A percentile compares a stretch with the other conserved stretches of the same genome.
phyloP scores from a whole-genome alignment of 768 basidiomycete genomes.

The Russula ochroleuca region DNA sequence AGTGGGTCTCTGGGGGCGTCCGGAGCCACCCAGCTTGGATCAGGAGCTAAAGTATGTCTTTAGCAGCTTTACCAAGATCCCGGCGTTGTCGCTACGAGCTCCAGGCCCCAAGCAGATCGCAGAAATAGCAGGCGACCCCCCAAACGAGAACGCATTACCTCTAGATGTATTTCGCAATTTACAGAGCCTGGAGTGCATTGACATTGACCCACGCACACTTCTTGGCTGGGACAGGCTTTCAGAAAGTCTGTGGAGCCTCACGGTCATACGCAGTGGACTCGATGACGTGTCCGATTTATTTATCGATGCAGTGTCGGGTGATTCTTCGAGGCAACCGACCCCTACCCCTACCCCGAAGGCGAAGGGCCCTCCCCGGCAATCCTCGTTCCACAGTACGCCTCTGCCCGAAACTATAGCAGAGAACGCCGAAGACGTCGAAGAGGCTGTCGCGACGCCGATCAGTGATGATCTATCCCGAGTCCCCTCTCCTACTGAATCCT shows the following conservation, averaged over 20 bases:
- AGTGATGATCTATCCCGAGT: slow-evolving; percentile 26
- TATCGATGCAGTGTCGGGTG: slow-evolving; percentile 71
- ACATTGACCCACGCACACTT: slow-evolving; percentile 77
- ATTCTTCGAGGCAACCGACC: slow-evolving; percentile 57
- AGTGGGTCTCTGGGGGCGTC: slow-evolving; percentile 64
- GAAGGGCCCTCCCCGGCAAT: slow-evolving; percentile 39
- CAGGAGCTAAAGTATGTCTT: slow-evolving; percentile 80
- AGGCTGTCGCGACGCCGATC: slow-evolving; percentile 25
- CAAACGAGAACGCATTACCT: slow-evolving; percentile 71
- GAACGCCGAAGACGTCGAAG: slow-evolving; percentile 43
- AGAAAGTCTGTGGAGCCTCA: slow-evolving; percentile 66
- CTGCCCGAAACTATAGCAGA: slow-evolving; percentile 59
- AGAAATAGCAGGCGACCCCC: slow-evolving; percentile 65
- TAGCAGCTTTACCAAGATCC: slow-evolving; percentile 87
- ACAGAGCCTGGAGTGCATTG: slow-evolving; percentile 65
- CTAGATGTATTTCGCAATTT: slow-evolving; percentile 84
- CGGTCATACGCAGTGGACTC: slow-evolving; percentile 72
- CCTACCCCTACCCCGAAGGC: slow-evolving; percentile 45
- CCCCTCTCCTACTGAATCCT: slow-evolving; percentile 27
- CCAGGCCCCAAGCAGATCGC: slow-evolving; percentile 61
- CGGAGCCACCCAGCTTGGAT: slow-evolving; percentile 57
- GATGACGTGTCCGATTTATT: slow-evolving; percentile 79
- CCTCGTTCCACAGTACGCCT: slow-evolving; percentile 47
- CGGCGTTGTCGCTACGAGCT: slow-evolving; percentile 63
- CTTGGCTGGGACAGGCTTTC: slow-evolving; percentile 81